phyloP scores from a whole-genome alignment of 2,329 filamentous ascomycete genomes.

The Corynespora cassiicola region DNA sequence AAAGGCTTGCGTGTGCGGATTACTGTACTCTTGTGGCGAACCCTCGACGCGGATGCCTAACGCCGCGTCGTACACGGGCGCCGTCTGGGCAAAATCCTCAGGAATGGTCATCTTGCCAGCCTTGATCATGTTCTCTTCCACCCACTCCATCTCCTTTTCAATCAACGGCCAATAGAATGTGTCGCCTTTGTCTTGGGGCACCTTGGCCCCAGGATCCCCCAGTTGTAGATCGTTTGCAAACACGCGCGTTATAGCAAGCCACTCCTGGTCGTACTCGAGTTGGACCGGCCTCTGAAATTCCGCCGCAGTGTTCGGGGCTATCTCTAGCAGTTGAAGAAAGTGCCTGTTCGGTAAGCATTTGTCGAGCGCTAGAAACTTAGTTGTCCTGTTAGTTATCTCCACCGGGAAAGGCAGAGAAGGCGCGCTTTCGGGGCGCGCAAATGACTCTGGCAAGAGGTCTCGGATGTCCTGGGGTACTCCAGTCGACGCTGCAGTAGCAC shows the following conservation, averaged over 20 bases:
- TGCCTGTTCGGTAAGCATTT: conserved; percentile 83
- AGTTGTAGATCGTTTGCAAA: conserved; percentile 70
- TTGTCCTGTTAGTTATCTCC: conserved; percentile 77
- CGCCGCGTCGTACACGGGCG: conserved; percentile 70
- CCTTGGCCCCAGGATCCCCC: conserved; percentile 60
- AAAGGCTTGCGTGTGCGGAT: conserved; percentile 82
- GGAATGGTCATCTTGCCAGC: conserved; percentile 71
- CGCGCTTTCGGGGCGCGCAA: conserved; percentile 52
- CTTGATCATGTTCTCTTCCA: conserved; percentile 75
- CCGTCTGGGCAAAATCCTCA: conserved; percentile 77
- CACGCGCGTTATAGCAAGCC: conserved; percentile 89
- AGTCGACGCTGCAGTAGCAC: conserved; percentile 8
- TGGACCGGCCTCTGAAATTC: conserved; percentile 57
- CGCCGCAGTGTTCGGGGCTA: conserved; percentile 24
- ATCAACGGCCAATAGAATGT: conserved; percentile 72
- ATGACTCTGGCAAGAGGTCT: conserved; percentile 78
- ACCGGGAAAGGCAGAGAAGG: conserved; percentile 65
- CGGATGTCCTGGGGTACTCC: conserved; percentile 70
- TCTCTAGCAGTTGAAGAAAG: conserved; percentile 79
- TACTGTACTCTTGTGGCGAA: conserved; percentile 82
- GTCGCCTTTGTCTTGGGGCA: conserved; percentile 71
- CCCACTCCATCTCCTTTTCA: conserved; percentile 75
- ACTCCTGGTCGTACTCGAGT: conserved; percentile 88
- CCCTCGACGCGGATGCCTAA: conserved; percentile 64
- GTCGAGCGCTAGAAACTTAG: conserved; percentile 87